Evolutionary conservation across 2,329 filamentous ascomycete genomes (phyloP).

Genomic region (Trichoderma endophyticum): DNA sequence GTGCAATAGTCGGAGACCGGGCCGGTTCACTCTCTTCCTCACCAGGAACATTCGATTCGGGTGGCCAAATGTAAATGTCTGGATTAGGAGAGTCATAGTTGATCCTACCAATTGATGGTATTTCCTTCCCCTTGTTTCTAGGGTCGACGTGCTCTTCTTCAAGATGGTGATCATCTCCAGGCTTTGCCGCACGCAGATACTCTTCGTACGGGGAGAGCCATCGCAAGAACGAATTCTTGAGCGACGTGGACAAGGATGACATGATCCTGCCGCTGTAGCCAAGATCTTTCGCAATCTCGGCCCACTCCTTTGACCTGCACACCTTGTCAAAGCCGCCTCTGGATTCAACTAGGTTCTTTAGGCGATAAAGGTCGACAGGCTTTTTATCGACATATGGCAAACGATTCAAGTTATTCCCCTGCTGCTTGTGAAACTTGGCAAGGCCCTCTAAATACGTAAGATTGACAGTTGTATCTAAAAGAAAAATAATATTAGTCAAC

Average conservation of each 20-base stretch:
- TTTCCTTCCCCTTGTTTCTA: not conserved
- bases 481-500: no score
- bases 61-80: not conserved
- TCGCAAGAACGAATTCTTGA: constrained; percentile 97
- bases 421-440: constrained; percentile 93
- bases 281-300: constrained; percentile 92
- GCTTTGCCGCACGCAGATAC: constrained; percentile 85
- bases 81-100: not conserved
- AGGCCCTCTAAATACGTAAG: constrained; percentile 94
- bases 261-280: constrained; percentile 99
- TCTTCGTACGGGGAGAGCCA: constrained; percentile 98
- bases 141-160: constrained; percentile 92
- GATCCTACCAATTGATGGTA: not conserved
- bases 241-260: constrained; percentile 94
- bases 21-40: accelerated
- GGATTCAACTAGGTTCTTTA: constrained; percentile 95
- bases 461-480: no score
- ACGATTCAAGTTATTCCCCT: constrained; percentile 88
- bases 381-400: constrained; percentile 98
- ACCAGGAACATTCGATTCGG: not conserved
- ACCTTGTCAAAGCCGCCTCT: constrained; percentile 94
- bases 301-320: constrained; percentile 98
- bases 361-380: constrained; percentile 87
- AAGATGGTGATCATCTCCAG: constrained; percentile 92
- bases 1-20: accelerated